Evolutionary conservation across 176 grass and related monocot species (phyloP).

Genomic region (Oryza longistaminata): DNA sequence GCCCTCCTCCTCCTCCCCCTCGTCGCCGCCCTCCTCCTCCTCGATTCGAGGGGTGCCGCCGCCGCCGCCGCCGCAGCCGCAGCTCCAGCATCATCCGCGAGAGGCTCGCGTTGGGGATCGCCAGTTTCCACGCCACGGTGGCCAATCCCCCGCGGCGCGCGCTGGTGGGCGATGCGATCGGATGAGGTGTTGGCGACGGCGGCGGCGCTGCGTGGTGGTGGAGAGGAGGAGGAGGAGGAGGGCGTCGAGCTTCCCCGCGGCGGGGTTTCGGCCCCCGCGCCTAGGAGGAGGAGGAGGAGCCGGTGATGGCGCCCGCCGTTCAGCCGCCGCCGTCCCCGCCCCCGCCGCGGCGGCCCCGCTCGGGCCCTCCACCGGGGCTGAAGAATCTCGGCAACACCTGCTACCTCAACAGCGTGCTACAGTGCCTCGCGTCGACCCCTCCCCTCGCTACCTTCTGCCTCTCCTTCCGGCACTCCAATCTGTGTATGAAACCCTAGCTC

Average conservation of each 20-base stretch:
- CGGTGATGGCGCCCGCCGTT: conserved; percentile 61
- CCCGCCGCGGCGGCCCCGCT: conserved; percentile 50
- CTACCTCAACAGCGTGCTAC: conserved; percentile 96
- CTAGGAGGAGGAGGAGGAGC: conserved; percentile 46
- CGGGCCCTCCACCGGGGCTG: conserved; percentile 70
- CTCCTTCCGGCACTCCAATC: conserved; percentile 64
- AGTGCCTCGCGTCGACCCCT: conserved; percentile 92
- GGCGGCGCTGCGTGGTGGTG: conserved; percentile 39
- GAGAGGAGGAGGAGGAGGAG: conserved; percentile 43
- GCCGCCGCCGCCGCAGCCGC: neutral
- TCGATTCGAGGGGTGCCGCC: conserved; percentile 32
- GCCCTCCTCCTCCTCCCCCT: neutral
- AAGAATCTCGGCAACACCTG: conserved; percentile 97
- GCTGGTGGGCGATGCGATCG: conserved; percentile 67
- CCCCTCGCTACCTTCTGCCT: conserved; percentile 85
- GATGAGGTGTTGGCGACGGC: conserved; percentile 66
- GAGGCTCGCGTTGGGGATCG: conserved; percentile 22
- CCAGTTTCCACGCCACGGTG: conserved; percentile 32
- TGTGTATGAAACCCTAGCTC: conserved; percentile 70
- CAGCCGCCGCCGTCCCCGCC: conserved; percentile 31
- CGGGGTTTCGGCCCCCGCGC: neutral
- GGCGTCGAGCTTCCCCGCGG: conserved; percentile 24
- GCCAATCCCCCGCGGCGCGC: conserved; percentile 28
- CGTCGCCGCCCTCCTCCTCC: neutral
- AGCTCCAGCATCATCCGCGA: neutral